Evolutionary conservation across 225 moss, liverwort and hornwort species (phyloP).

Genomic region (Polytrichum commune): DNA sequence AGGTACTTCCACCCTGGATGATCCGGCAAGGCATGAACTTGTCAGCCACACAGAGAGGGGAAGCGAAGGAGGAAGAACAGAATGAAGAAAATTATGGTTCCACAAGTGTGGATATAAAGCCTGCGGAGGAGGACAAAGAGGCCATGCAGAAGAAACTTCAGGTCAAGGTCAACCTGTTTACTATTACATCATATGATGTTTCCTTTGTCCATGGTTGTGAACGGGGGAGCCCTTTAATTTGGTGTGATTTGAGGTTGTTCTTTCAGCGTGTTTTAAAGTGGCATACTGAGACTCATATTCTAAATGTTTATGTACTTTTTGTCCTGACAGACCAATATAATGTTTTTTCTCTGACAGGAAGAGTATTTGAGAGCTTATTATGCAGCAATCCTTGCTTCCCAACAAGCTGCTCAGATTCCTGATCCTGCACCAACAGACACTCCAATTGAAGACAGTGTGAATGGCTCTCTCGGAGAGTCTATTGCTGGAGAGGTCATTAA

Average conservation of each 20-base stretch:
- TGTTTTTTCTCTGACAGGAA: slow-evolving; percentile 41
- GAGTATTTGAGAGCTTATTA: slow-evolving; percentile 91
- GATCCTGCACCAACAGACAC: slow-evolving; percentile 12
- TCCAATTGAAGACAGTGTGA: slow-evolving; percentile 13
- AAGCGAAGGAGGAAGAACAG: slow-evolving; percentile 46
- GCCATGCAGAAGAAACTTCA: slow-evolving; percentile 71
- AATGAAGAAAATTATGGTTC: slow-evolving; percentile 36
- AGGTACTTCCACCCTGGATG: slow-evolving; percentile 99
- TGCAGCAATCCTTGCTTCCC: slow-evolving; percentile 64
- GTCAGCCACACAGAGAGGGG: slow-evolving; percentile 86
- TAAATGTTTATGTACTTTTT: not conserved
- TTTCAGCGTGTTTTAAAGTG: not conserved
- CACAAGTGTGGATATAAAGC: slow-evolving; percentile 55
- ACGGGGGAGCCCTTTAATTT: no score
- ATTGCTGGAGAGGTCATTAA: slow-evolving; percentile 20
- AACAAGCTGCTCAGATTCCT: slow-evolving; percentile 46
- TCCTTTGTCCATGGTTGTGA: no score
- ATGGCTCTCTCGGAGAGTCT: slow-evolving; percentile 24
- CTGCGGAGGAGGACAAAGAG: slow-evolving; percentile 86
- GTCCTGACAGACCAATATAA: not conserved
- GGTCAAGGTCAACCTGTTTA: slow-evolving; percentile 20
- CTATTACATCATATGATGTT: no score
- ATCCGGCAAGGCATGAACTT: slow-evolving; percentile 90
- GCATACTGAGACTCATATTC: not conserved
- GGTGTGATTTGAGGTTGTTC: not conserved